Conservation (phyloP, 2,329 filamentous ascomycete species). For the Dichotomopilus funicola region DNA sequence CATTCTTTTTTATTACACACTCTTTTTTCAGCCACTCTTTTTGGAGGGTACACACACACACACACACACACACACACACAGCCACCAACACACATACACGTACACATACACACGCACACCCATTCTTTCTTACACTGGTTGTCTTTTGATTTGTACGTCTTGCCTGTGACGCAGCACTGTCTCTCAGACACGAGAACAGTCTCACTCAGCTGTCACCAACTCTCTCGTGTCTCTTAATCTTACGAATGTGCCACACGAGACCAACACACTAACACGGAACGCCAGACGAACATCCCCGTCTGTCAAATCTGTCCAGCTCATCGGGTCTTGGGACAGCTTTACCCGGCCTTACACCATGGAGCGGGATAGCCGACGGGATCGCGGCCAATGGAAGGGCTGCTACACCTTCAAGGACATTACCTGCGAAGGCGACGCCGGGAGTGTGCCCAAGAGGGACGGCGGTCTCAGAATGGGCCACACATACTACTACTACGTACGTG, state of each 20-base stretch:
- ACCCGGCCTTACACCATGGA: constrained; percentile 71
- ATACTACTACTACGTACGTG: constrained; percentile 90
- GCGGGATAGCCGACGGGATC: constrained; percentile 66
- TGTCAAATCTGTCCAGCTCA: constrained; percentile 65
- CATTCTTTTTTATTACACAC: not conserved
- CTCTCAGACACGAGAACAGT: not conserved
- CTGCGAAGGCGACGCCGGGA: constrained; percentile 62
- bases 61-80: not conserved
- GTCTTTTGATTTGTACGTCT: not conserved
- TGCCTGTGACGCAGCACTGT: not conserved
- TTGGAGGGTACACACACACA: not conserved
- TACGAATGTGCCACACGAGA: not conserved
- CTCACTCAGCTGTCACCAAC: not conserved
- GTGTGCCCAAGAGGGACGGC: constrained; percentile 57
- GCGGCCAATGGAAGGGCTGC: constrained; percentile 78
- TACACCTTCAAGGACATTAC: constrained; percentile 81
- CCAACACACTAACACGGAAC: constrained; percentile 9
- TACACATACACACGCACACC: no score
- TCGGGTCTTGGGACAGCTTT: constrained; percentile 97
- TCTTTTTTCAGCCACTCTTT: not conserved
- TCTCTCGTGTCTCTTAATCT: not conserved
- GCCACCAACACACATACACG: not conserved
- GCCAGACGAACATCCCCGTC: constrained; percentile 53
- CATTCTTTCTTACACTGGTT: no score
- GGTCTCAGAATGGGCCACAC: constrained; percentile 87